A percentile compares a stretch with the other conserved stretches of the same genome.
Conservation (phyloP, 2,329 filamentous ascomycete species). For the Teratosphaeria epicoccoides region DNA sequence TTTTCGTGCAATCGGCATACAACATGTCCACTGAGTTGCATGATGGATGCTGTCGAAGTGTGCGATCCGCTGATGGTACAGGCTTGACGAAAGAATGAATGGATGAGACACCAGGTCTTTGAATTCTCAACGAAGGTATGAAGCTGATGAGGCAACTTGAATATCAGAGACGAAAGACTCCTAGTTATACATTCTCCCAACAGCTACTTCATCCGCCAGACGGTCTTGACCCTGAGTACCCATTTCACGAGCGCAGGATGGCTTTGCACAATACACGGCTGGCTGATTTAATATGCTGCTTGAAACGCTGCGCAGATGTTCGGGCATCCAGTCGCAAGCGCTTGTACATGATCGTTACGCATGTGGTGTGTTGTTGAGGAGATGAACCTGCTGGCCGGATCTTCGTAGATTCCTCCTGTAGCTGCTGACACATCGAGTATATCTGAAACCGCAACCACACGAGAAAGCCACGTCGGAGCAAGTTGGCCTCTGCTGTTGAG, state of each 20-base stretch:
- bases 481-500: not conserved
- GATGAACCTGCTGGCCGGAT: not conserved
- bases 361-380: not conserved
- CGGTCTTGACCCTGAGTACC: not conserved
- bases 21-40: constrained; percentile 13
- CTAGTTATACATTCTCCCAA: not conserved
- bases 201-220: not conserved
- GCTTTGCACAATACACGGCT: not conserved
- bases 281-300: not conserved
- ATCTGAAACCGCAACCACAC: not conserved
- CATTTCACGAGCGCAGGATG: not conserved
- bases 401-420: not conserved
- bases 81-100: constrained; percentile 1
- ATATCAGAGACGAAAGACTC: too few species aligned
- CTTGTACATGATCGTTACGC: not conserved
- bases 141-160: not conserved
- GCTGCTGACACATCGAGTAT: not conserved
- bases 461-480: not conserved
- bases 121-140: not conserved
- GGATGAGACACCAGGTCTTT: constrained; percentile 9
- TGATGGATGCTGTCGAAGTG: constrained; percentile 1
- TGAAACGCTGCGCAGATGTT: not conserved
- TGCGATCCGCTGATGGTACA: constrained; percentile 1
- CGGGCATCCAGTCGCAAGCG: not conserved
- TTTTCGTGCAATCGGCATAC: not conserved